phyloP scores from a whole-genome alignment of 2,329 filamentous ascomycete genomes.

The Aspergillus sclerotialis region DNA sequence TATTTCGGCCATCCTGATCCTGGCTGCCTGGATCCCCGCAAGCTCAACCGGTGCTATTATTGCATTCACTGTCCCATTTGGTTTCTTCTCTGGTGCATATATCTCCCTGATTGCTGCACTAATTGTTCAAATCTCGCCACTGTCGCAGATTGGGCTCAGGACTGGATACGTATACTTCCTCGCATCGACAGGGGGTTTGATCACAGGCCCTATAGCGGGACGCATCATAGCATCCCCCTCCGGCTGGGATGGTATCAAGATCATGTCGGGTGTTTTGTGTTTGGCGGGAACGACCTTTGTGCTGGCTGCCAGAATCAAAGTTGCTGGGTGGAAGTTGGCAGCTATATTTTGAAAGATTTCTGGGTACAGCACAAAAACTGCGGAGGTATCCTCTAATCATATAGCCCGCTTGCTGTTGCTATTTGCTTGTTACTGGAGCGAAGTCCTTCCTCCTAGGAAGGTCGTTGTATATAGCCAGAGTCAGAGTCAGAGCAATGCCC shows the following conservation, averaged over 20 bases:
- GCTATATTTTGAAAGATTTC: not conserved
- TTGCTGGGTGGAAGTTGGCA: not conserved
- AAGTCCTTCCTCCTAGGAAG: too few relatives aligned
- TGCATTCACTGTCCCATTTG: constrained; percentile 57
- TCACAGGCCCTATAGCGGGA: not conserved
- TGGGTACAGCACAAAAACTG: too few relatives aligned
- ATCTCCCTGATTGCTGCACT: constrained; percentile 54
- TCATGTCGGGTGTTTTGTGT: not conserved
- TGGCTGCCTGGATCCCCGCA: constrained; percentile 20
- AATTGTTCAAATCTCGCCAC: constrained; percentile 57
- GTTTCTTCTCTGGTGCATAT: constrained; percentile 58
- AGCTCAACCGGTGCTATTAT: constrained; percentile 50
- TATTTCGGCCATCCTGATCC: constrained; percentile 8
- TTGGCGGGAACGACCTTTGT: not conserved
- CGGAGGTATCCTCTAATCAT: too few relatives aligned
- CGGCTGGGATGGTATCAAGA: not conserved
- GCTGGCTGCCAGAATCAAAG: not conserved
- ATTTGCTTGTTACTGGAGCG: too few relatives aligned
- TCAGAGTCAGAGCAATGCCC: too few relatives aligned
- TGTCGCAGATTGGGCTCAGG: constrained; percentile 59
- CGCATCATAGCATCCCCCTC: not conserved
- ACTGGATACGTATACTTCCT: constrained; percentile 37
- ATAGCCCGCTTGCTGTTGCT: too few relatives aligned
- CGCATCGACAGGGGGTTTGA: not conserved
- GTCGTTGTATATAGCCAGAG: too few relatives aligned